Evolutionary conservation across 1,284 basidiomycete species (phyloP).

Genomic region (Singerocomus rubriflavus): DNA sequence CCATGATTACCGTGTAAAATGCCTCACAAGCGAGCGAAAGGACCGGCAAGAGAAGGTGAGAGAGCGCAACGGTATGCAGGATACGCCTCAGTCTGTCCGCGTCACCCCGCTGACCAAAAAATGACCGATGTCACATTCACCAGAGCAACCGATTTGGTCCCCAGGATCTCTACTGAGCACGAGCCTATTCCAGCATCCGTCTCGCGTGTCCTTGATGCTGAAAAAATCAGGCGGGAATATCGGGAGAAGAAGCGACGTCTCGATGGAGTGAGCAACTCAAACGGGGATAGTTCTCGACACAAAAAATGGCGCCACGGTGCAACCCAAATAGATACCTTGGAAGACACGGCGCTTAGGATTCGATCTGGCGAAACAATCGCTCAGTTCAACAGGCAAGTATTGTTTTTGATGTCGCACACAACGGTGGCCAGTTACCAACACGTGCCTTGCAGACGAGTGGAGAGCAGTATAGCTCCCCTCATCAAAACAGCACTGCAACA

Average conservation of each 20-base stretch:
- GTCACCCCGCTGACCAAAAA: not conserved
- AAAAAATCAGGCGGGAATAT: slow-evolving; percentile 52
- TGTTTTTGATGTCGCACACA: slow-evolving; percentile 6
- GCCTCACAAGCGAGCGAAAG: slow-evolving; percentile 66
- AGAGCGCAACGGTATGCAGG: slow-evolving; percentile 38
- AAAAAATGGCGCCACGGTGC: slow-evolving; percentile 37
- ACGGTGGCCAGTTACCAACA: slow-evolving; percentile 6
- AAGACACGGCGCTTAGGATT: slow-evolving; percentile 43
- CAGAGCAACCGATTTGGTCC: slow-evolving; percentile 52
- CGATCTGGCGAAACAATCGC: slow-evolving; percentile 65
- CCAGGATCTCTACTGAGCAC: slow-evolving; percentile 38
- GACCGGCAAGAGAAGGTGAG: slow-evolving; percentile 42
- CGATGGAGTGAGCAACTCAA: slow-evolving; percentile 31
- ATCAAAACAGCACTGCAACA: slow-evolving; percentile 59
- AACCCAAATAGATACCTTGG: slow-evolving; percentile 21
- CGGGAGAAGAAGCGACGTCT: slow-evolving; percentile 48
- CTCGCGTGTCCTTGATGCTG: slow-evolving; percentile 60
- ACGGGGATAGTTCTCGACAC: slow-evolving; percentile 31
- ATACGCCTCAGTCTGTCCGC: not conserved
- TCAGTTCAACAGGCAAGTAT: slow-evolving; percentile 67
- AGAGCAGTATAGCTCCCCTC: slow-evolving; percentile 61
- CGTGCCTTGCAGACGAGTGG: slow-evolving; percentile 54
- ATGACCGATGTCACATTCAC: not conserved
- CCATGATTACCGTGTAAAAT: slow-evolving; percentile 37
- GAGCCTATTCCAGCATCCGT: slow-evolving; percentile 69